Conservation (phyloP, 495 filamentous ascomycete species). For the Penicillium roqueforti region DNA sequence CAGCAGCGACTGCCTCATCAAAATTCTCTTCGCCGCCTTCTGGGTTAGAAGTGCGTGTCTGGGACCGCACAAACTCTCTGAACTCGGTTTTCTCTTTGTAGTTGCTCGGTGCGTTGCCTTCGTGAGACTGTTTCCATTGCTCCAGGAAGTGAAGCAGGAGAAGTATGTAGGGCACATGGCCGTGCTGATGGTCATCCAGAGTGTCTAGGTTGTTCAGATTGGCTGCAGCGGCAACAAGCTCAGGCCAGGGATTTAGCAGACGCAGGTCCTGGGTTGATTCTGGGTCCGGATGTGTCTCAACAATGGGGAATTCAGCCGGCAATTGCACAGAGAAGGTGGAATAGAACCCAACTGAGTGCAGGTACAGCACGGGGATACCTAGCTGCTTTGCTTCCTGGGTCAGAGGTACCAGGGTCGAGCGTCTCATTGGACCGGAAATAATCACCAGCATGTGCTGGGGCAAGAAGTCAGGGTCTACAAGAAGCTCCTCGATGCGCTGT, state of each 20-base stretch:
- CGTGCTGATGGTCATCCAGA: conserved; percentile 80
- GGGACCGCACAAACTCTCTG: conserved; percentile 58
- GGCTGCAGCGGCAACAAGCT: conserved; percentile 58
- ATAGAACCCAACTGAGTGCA: conserved; percentile 85
- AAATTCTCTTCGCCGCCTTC: conserved; percentile 97
- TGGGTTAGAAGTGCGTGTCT: conserved; percentile 65
- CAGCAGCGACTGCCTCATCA: conserved; percentile 83
- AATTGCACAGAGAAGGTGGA: conserved; percentile 76
- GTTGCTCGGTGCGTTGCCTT: conserved; percentile 60
- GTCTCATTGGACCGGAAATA: conserved; percentile 63
- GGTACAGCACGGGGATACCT: conserved; percentile 72
- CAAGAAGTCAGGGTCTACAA: conserved; percentile 43
- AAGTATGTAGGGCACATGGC: conserved; percentile 85
- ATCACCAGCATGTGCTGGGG: conserved; percentile 67
- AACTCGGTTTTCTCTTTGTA: conserved; percentile 90
- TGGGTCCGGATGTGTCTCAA: conserved; percentile 93
- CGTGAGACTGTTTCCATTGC: conserved; percentile 72
- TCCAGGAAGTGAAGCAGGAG: conserved; percentile 83
- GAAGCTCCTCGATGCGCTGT: conserved; percentile 39
- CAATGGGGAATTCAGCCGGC: conserved; percentile 78
- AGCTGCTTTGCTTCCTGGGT: conserved; percentile 54
- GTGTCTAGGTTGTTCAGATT: conserved; percentile 62
- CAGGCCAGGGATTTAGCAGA: conserved; percentile 81
- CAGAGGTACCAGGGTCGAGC: conserved; percentile 54
- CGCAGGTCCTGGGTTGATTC: conserved; percentile 82